Base-by-base conservation (phyloP, 202 grass and related monocot genomes). In the Miscanthus sacchariflorus region DNA sequence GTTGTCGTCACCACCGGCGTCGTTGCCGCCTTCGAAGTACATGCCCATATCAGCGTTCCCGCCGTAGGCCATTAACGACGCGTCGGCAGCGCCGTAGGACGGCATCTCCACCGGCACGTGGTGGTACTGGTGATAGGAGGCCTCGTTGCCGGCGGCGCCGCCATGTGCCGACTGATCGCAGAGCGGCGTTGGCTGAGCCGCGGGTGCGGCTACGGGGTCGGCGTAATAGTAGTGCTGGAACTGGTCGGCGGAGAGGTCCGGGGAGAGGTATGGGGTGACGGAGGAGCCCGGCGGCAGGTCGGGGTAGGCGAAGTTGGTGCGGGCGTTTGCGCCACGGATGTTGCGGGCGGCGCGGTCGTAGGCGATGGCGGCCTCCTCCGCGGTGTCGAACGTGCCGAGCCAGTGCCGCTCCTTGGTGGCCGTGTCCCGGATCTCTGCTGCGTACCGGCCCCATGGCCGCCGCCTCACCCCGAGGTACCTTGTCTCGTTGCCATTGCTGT, bases 301-400 rank as follows among this genome's bases (percentile, higher is more conserved):
- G 0, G 91, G 95, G 93, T 89, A 95, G 50, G 93, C 95, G 75
- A 98, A 98, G 95, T 98, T 98, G 79, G 95, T 98, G 39, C 93
- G 91, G 33, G 95, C 93, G 81, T 73, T 81, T 7, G 91, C 68
- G 49, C 95, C 93, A 33, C 91, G 91, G 80, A 98, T 68, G 70
- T 90, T 85, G 87, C 93, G 95, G 5, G 95, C 91, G 59, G 95
- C 95, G 67, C 95, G 95, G 82, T 98, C 93, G 84, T 98, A 98
- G 44, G 95, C 93, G 52, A 95, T 84, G 45, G 95, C 93, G 2
- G 95, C 95, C 89, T 98, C 95, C 81, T 97, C 95, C 5, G 92
- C 95, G 14, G 95, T 93, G 85, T 97, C 95, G 78, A 95, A 98
- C 4, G 95, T 98, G 24, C 95, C 93, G 0, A 95, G 92, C 93